Evolutionary conservation across 2,329 filamentous ascomycete species (phyloP), one percentile per base, ranked within the genome.

Genomic region (Trichoderma arundinaceum): DNA sequence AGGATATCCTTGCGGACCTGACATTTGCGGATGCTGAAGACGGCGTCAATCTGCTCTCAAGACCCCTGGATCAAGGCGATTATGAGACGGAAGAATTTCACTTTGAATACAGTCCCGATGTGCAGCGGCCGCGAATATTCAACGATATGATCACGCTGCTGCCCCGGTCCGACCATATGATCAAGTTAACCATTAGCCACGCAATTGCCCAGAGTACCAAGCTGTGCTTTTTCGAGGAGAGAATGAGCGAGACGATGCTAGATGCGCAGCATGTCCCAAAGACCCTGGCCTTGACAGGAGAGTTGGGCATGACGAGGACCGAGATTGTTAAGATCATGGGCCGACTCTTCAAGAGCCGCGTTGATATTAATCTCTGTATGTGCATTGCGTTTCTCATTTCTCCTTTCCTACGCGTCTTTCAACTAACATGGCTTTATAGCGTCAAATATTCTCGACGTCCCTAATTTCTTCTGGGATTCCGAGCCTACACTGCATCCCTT

Each of bases 91-190:
- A 99, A 75, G 94, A 98, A 75, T 97, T 99, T 73, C 94, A 99
- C 75, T 99, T 99, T 75, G 94, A 98, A 77, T 99, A 99, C 81
- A 96, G 92, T 72, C 86, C 88, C 0, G 86, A 92, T 66, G 92
- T 95, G 39, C 90, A 93, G 68, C 87, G 94, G 57, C 95, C 95
- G 4, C 87, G 95, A 65, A 91, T 99, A 35, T 99, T 96, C 81
- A 98, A 99, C 79, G 95, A 99, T 77, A 99, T 99, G 95, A 98
- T 99, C 72, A 99, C 95, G 0, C 82, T 99, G 51, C 86, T 96
- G 68, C 96, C 92, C 67, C 90, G 92, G 44, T 87, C 84, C 33
- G 95, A 99, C 79, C 95, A 99, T 79, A 98, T 99, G 94, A 96
- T 98, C 76, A 98, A 98, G 79, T 84, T 99, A 15, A 93, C 94